Evolutionary conservation across 192 early-diverging fungal species (phyloP), one percentile per base, ranked within the genome.

Genomic region (Linnemannia zychae): DNA sequence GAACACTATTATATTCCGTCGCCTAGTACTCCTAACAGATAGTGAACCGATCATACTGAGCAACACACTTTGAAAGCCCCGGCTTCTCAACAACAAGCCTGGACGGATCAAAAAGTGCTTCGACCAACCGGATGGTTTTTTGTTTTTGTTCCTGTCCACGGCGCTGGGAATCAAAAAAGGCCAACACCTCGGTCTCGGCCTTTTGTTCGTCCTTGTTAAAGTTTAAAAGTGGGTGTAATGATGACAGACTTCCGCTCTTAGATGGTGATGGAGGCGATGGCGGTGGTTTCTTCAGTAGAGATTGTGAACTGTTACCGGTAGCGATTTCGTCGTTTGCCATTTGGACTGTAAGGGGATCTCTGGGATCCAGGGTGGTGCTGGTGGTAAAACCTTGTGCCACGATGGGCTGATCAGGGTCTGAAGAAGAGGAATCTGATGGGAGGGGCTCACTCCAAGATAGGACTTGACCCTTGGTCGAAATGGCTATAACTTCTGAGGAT

Each of bases 401-500:
- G 33, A 20, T 33, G 31, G 18, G 16, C 22, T 68, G 31, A 33
- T 57, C 40, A 44, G 40, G 9, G 40, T 44, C 50, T 76, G 79
- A 37, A 22, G 74, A 66, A 49, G 67, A 37, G 6, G 49, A 53
- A 22, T 40, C 22, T 31, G 46, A 71, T 20, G 65, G 40, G 9
- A 67, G 65, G 1, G 82, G 77, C 18, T 85, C 83, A 22, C 57
- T 53, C 83, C 83, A 85, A 7, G 83, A 74, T n/a, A 79, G 74
- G 7, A 85, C 83, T 16, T 79, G 73, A 0, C 83, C 83, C 63
- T 85, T 66, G 24, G 66, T 6, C 9, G 83, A 85, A 36, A 85
- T 69, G 22, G 78, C 83, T 49, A 85, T 85, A 24, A 85, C 77
- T 57, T 85, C 83, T 31, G 83, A 85, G 17, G 77, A 75, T 16